Base-by-base conservation (phyloP, 192 early-diverging fungal genomes). In the Chytriomyces sp. region DNA sequence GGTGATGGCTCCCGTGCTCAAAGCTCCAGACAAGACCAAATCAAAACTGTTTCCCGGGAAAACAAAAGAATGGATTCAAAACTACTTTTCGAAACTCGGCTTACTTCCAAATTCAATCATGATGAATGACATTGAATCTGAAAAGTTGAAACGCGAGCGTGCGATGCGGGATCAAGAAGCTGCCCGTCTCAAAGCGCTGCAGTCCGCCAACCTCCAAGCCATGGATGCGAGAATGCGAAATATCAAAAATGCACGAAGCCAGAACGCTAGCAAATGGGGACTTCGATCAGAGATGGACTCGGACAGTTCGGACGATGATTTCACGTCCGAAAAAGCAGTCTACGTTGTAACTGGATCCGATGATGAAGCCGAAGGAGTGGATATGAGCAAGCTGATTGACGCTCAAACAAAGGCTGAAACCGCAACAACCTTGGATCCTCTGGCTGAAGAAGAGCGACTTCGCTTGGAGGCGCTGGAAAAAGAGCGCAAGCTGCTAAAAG, bases 21-120 rank as follows among this genome's bases (percentile, higher is more conserved):
- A 20, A n/a, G 53, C 53, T n/a, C 53, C 53, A 13, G 16, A 13
- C 16, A 60, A 60, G 18, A 53, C 60, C 10, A 63, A 73, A 61
- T 11, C 53, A 23, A 73, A 73, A 44, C n/a, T 73, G 13, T 73
- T 73, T 48, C 60, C 71, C 5, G 71, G 71, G 28, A 60, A 67
- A 57, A 49, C 74, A 26, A 68, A 60, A 35, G 6, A 64, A 7
- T 77, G 76, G 67, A 80, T 84, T 43, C 83, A 75, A 48, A n/a
- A 61, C 9, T 64, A 77, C 18, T 77, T 84, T 78, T 74, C 69
- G 45, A 69, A 76, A 35, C 13, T 82, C 35, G 83, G 83, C 0
- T 67, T 82, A 7, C 50, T 84, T 7, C 83, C 83, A 2, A 84
- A 84, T 66, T 84, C 83, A 5, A 71, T 84, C 47, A 44, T 84